Conservation (phyloP, 2,329 filamentous ascomycete species). For the Cercospora sesami region DNA sequence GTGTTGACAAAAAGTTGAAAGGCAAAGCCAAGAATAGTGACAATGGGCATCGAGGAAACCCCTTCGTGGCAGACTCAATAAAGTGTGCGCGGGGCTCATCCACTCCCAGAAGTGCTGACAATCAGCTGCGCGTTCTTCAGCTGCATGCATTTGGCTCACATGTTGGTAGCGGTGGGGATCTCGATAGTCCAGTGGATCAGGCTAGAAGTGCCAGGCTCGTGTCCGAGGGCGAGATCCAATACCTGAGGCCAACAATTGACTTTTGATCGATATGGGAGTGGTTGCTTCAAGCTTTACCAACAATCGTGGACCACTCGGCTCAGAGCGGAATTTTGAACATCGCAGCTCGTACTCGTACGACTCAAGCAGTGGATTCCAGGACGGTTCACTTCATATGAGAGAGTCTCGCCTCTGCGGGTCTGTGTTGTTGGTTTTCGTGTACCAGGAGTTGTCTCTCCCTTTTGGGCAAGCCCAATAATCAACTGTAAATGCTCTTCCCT, state of each 20-base stretch:
- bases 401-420: not conserved
- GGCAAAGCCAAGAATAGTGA: constrained; percentile 2
- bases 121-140: not conserved
- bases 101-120: not conserved
- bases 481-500: not conserved
- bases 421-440: not conserved
- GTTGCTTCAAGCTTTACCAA: not conserved
- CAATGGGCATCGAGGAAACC: not conserved
- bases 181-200: not conserved
- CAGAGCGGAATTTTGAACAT: not conserved
- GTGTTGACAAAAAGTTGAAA: not conserved
- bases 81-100: not conserved
- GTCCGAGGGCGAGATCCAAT: not conserved
- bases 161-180: not conserved
- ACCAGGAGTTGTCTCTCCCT: not conserved
- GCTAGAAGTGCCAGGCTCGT: not conserved
- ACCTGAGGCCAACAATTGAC: not conserved
- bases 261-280: not conserved
- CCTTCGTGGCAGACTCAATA: constrained; percentile 1
- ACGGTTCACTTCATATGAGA: not conserved
- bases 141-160: not conserved
- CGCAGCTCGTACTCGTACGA: not conserved
- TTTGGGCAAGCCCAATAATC: not conserved
- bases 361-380: not conserved
- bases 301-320: not conserved